Percentiles rank a stretch among this genome's conserved stretches.
Conservation (phyloP, 495 filamentous ascomycete species). For the Aspergillus indologenus region DNA sequence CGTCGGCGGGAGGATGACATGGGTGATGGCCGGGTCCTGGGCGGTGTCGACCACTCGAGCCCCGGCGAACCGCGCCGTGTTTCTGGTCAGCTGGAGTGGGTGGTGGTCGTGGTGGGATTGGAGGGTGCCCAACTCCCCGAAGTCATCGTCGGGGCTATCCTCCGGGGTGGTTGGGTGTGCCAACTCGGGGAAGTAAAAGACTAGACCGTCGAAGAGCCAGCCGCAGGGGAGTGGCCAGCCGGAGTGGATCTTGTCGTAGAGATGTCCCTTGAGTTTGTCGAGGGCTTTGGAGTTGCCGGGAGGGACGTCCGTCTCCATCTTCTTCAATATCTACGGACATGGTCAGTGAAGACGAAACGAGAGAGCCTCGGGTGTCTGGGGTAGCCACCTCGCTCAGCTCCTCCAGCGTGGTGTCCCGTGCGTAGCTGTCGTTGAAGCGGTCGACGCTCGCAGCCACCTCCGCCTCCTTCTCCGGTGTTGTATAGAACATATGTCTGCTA, state of each 20-base stretch:
- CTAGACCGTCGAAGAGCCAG: constrained; percentile 65
- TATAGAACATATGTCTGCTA: constrained; percentile 56
- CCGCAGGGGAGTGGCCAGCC: constrained; percentile 46
- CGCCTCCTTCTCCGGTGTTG: constrained; percentile 40
- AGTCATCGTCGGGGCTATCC: background rate
- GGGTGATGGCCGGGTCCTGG: constrained; percentile 26
- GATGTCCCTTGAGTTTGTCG: constrained; percentile 55
- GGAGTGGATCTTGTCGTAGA: constrained; percentile 42
- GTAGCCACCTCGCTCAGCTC: constrained; percentile 57
- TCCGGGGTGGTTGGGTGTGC: background rate
- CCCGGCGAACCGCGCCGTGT: constrained; percentile 61
- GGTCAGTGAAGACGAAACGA: background rate
- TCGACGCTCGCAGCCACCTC: constrained; percentile 59
- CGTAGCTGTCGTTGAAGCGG: constrained; percentile 78
- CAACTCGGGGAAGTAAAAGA: constrained; percentile 50
- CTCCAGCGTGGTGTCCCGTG: constrained; percentile 61
- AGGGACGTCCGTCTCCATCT: constrained; percentile 38
- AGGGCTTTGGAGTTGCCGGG: constrained; percentile 36
- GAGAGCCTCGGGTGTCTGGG: background rate
- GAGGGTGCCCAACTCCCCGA: background rate
- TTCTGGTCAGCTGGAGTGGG: constrained; percentile 30
- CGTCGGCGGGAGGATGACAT: constrained; percentile 27
- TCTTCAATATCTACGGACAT: constrained; percentile 37
- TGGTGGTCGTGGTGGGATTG: constrained; percentile 10
- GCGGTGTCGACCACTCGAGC: constrained; percentile 38